A percentile compares a stretch with the other conserved stretches of the same genome.
Conservation (phyloP, 352 stramenopile genomes). For the Phytopythium litorale region DNA sequence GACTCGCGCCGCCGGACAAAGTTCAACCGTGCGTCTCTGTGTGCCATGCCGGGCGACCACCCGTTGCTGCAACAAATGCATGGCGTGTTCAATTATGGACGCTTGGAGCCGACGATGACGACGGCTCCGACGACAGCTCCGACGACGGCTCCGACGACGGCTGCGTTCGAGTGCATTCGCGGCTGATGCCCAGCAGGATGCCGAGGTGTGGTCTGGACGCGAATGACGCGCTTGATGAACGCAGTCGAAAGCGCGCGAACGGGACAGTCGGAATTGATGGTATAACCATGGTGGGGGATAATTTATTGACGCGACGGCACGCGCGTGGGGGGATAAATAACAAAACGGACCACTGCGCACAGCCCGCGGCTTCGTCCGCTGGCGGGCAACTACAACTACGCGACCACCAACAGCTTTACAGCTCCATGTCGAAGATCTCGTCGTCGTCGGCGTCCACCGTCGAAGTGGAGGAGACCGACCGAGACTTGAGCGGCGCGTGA, state of each 20-base stretch:
- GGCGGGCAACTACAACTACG: not conserved
- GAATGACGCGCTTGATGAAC: not conserved
- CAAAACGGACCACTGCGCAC: not conserved
- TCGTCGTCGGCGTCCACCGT: slow-evolving; percentile 27
- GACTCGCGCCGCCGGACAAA: too few species aligned
- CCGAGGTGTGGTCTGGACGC: not conserved
- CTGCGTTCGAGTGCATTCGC: not conserved
- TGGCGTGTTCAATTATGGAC: too few species aligned
- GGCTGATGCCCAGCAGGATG: not conserved
- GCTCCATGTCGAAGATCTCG: slow-evolving; percentile 71
- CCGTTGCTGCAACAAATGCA: too few species aligned
- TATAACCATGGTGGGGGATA: not conserved
- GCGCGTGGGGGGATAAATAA: not conserved
- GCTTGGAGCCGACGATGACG: too few species aligned
- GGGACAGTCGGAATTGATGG: not conserved
- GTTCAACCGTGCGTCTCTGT: too few species aligned
- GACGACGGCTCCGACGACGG: not conserved
- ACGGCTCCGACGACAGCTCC: too few species aligned
- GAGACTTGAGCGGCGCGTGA: not conserved
- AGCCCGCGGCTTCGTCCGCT: not conserved
- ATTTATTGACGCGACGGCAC: slow-evolving; percentile 3
- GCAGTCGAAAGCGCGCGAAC: not conserved
- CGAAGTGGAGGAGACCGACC: slow-evolving; percentile 9
- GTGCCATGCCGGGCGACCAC: too few species aligned
- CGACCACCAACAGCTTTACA: slow-evolving; percentile 21